Evolutionary conservation across 2,329 filamentous ascomycete genomes (phyloP), one percentile per base, ranked within the genome.

Genomic region (Fusarium bactridioides): DNA sequence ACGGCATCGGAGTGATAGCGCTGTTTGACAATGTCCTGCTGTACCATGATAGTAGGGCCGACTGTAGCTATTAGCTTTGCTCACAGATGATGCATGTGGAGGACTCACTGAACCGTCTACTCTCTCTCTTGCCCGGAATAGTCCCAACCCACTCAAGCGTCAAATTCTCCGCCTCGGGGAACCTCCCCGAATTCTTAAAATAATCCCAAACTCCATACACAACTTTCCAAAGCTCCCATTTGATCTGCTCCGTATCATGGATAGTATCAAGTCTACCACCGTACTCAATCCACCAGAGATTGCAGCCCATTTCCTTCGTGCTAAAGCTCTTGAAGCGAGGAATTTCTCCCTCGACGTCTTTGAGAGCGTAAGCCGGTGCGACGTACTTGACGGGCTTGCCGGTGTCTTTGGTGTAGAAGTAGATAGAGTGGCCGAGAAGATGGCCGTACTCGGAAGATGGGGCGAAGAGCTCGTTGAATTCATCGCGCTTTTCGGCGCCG

Each of bases 261-360:
- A 67, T 67, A 2, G 65, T 67, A 33, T 67, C 65, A 40, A 67
- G 65, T 33, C 65, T 62, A 2, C 65, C 65, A 3, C 63, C 65
- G 13, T 67, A 67, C 23, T 67, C 65, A 11, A 67, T 67, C 65
- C 65, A 67, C 64, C 65, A 67, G 6, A 67, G 65, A 10, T 67
- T 67, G 1, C 63, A 67, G 0, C 65, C 65, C 64, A 67, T 67
- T 4, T 67, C 65, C 3, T 67, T 67, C 0, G 65, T 67, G 6
- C 65, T 67, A 2, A 67, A 67, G 6, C 65, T 67, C 29, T 67
- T 67, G 27, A 67, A 67, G 3, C 65, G 47, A 4, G 65, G 65
- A 4, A 67, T 67, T 3, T 67, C 65, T 5, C 47, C 23, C 1
- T 67, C 65, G 0, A 67, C 55, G 4, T 67, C 65, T 35, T 67